Conservation (phyloP, 176 grass and related monocot species). For the Pharus latifolius region DNA sequence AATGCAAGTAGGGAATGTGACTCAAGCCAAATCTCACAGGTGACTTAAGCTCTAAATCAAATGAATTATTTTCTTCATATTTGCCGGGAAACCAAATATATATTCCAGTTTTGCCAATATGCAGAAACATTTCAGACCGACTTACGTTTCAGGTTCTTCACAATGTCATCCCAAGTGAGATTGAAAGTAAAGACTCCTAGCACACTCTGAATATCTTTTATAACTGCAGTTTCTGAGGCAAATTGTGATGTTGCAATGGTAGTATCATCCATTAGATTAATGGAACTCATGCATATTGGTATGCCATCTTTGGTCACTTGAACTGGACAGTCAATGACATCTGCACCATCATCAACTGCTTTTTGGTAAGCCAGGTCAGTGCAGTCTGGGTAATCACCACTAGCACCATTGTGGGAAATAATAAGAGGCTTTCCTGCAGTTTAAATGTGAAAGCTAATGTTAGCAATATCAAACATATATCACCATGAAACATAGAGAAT, state of each 20-base stretch:
- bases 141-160: slow-evolving; percentile 62
- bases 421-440: slow-evolving; percentile 59
- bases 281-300: slow-evolving; percentile 67
- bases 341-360: slow-evolving; percentile 64
- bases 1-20: slow-evolving; percentile 1
- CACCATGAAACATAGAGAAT: background rate
- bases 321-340: slow-evolving; percentile 89
- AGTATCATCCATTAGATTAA: slow-evolving; percentile 63
- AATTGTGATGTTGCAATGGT: slow-evolving; percentile 61
- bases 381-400: slow-evolving; percentile 87
- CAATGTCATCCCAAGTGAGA: slow-evolving; percentile 84
- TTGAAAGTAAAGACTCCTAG: slow-evolving; percentile 83
- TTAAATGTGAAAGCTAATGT: background rate
- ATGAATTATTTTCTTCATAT: background rate
- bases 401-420: slow-evolving; percentile 91
- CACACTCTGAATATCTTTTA: slow-evolving; percentile 48
- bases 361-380: slow-evolving; percentile 86
- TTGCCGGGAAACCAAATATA: background rate
- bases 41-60: background rate
- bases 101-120: background rate
- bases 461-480: background rate
- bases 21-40: background rate
- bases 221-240: slow-evolving; percentile 11
- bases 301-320: slow-evolving; percentile 74
- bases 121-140: slow-evolving; percentile 17